A percentile compares a stretch with the other conserved stretches of the same genome.
These are phyloP conservation scores for Cucurbita pepo DNA, from an alignment of 306 rosid genomes.

Conservation along the genomic window DNA sequence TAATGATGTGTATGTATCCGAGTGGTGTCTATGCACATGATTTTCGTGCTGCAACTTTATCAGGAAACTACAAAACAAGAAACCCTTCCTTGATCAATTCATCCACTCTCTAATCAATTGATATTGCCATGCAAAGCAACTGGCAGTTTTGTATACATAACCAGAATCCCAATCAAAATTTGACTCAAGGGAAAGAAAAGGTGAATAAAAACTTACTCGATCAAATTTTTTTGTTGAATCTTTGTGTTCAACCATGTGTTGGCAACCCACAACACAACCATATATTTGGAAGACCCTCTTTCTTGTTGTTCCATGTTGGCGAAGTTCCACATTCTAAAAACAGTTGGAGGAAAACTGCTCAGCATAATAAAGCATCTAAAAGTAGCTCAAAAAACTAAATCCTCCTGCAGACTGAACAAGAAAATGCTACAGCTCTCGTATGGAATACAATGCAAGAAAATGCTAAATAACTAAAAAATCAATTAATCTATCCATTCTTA, in stretches of 20 bases:
- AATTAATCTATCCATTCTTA: neutral
- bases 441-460: neutral
- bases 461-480: neutral
- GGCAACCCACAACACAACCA: slow-evolving; percentile 68
- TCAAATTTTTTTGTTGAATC: slow-evolving; percentile 43
- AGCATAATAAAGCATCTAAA: neutral
- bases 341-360: slow-evolving; percentile 2
- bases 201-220: slow-evolving; percentile 36
- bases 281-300: slow-evolving; percentile 77
- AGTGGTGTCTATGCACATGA: neutral
- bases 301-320: slow-evolving; percentile 26
- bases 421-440: neutral
- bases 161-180: neutral
- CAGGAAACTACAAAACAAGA: neutral
- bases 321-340: slow-evolving; percentile 32
- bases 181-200: neutral
- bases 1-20: neutral
- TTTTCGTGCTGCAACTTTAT: neutral
- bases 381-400: neutral
- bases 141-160: neutral
- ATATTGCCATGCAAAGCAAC: neutral
- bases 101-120: neutral
- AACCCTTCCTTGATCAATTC: neutral
- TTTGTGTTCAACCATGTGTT: slow-evolving; percentile 64
- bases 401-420: neutral